These are phyloP conservation scores for Echinosophora koreensis DNA, from an alignment of 306 rosid genomes.

Conservation along the genomic window DNA sequence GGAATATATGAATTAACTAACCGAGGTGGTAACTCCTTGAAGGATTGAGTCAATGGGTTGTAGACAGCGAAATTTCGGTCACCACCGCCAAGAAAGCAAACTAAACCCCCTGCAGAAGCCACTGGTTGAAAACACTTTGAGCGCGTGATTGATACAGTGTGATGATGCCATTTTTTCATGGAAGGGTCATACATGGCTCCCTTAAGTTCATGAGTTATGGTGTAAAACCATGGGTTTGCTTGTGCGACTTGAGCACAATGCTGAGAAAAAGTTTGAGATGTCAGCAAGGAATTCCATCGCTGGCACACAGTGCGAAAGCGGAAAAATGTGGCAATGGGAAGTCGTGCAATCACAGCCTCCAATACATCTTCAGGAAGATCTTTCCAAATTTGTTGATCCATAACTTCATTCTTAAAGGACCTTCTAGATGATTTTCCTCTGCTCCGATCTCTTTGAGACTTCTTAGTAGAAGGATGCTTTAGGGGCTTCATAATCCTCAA, in stretches of 20 bases:
- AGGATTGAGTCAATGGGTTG: slow-evolving; percentile 89
- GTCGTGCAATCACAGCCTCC: slow-evolving; percentile 87
- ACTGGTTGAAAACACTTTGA: slow-evolving; percentile 66
- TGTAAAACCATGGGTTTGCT: slow-evolving; percentile 86
- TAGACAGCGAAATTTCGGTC: slow-evolving; percentile 81
- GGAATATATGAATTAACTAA: slow-evolving; percentile 80
- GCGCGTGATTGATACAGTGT: slow-evolving; percentile 66
- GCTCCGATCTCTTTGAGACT: slow-evolving; percentile 65
- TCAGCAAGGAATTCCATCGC: slow-evolving; percentile 81
- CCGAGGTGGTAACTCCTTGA: slow-evolving; percentile 86
- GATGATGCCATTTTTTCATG: slow-evolving; percentile 89
- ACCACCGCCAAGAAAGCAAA: slow-evolving; percentile 78
- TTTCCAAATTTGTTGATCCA: slow-evolving; percentile 87
- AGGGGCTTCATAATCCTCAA: slow-evolving; percentile 66
- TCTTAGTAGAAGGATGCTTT: slow-evolving; percentile 73
- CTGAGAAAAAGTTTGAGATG: slow-evolving; percentile 75
- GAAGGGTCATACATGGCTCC: slow-evolving; percentile 94
- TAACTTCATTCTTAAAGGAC: slow-evolving; percentile 59
- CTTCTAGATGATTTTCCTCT: slow-evolving; percentile 60
- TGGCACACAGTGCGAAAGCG: slow-evolving; percentile 84
- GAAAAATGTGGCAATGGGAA: slow-evolving; percentile 80
- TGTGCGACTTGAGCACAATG: slow-evolving; percentile 70
- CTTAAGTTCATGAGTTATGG: slow-evolving; percentile 74
- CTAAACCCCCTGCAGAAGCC: slow-evolving; percentile 96
- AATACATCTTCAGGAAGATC: slow-evolving; percentile 85